phyloP scores from a whole-genome alignment of 2,329 filamentous ascomycete species.

The Colletotrichum navitas region DNA sequence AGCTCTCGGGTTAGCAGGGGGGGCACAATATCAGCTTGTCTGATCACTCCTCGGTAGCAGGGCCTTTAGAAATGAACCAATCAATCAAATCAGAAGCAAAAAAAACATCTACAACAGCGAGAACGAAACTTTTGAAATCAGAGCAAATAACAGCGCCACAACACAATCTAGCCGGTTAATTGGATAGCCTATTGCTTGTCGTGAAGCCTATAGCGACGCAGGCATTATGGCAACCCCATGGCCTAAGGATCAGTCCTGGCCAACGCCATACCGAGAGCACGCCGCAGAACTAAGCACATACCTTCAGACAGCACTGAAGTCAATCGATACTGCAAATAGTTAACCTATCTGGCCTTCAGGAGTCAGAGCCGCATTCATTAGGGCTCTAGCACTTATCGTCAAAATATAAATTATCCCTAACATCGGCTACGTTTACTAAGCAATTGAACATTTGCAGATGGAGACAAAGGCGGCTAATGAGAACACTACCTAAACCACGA shows the following conservation, averaged over 20 bases:
- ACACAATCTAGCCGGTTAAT: constrained; percentile 20
- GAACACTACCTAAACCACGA: constrained; percentile 16
- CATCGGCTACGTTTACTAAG: constrained; percentile 16
- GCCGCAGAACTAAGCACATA: constrained; percentile 23
- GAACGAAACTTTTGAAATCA: constrained; percentile 27
- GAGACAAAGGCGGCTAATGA: constrained; percentile 21
- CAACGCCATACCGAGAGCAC: constrained; percentile 26
- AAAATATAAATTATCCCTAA: constrained; percentile 21
- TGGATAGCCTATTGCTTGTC: constrained; percentile 26
- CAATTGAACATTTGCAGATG: constrained; percentile 18
- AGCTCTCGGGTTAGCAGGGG: too few relatives aligned
- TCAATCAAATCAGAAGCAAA: too few relatives aligned
- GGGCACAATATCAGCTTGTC: too few relatives aligned
- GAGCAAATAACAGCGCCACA: constrained; percentile 21
- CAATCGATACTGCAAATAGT: constrained; percentile 26
- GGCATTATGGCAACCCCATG: constrained; percentile 22
- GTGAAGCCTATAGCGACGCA: constrained; percentile 22
- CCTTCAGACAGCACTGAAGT: constrained; percentile 22
- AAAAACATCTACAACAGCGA: constrained; percentile 12
- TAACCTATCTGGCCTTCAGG: constrained; percentile 12
- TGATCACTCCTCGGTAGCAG: too few relatives aligned
- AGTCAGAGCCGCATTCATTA: constrained; percentile 12
- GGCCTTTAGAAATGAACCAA: too few relatives aligned
- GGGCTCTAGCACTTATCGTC: constrained; percentile 13
- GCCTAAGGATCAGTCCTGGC: constrained; percentile 25